Evolutionary conservation across 345 rosid genomes (phyloP).

Genomic region (Populus davidiana): DNA sequence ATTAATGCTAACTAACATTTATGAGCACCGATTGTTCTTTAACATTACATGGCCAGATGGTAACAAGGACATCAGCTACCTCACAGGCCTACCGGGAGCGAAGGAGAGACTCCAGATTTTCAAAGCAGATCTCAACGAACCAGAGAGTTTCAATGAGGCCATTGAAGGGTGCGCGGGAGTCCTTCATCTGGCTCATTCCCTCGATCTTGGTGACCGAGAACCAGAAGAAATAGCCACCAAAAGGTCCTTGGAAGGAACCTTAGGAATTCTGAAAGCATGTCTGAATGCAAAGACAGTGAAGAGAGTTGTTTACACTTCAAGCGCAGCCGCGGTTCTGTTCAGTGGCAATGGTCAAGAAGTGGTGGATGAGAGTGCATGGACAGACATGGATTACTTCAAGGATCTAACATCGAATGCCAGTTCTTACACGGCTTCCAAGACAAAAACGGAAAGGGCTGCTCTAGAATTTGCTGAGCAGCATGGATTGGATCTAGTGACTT

Average conservation of each 20-base stretch:
- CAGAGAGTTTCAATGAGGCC: constrained; percentile 25
- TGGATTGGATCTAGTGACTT: no score
- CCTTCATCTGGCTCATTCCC: constrained; percentile 28
- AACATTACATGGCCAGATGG: constrained; percentile 27
- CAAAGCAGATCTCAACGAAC: constrained; percentile 27
- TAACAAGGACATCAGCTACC: constrained; percentile 49
- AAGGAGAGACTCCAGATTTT: constrained; percentile 39
- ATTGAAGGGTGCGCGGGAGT: constrained; percentile 30
- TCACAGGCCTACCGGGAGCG: constrained; percentile 59
- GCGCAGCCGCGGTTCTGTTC: constrained; percentile 16
- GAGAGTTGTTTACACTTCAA: constrained; percentile 63
- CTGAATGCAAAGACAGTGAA: constrained; percentile 49
- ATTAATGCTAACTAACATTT: no score
- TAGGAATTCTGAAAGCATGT: constrained; percentile 54
- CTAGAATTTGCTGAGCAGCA: no score
- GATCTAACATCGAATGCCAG: no score
- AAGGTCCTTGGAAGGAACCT: constrained; percentile 45
- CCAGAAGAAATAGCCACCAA: constrained; percentile 14
- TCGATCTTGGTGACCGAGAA: background rate
- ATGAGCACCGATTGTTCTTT: no score
- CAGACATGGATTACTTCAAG: constrained; percentile 19
- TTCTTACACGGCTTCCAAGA: constrained; percentile 26
- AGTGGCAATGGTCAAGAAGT: background rate
- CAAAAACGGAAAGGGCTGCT: no score
- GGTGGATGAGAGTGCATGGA: constrained; percentile 44